Evolutionary conservation across 179 eudicot genomes (phyloP).

Genomic region (Patellifolia procumbens): DNA sequence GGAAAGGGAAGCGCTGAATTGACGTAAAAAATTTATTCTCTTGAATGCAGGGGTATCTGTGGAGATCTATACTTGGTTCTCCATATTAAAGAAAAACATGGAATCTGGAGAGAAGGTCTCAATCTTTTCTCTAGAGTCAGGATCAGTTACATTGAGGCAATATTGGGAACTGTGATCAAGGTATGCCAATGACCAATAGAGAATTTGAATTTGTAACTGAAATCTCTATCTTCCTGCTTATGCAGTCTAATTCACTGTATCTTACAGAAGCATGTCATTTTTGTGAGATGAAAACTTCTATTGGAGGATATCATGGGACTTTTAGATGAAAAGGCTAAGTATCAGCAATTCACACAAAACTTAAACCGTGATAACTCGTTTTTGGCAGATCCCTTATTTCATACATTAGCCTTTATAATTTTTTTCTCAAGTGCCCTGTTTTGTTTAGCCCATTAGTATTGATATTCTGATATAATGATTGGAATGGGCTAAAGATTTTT

Average conservation of each 20-base stretch:
- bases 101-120: conserved; percentile 76
- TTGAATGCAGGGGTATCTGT: conserved; percentile 52
- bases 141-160: conserved; percentile 76
- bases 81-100: conserved; percentile 59
- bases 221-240: neutral
- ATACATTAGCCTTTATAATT: neutral
- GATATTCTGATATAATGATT: neutral
- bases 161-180: conserved; percentile 68
- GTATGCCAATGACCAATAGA: conserved; percentile 33
- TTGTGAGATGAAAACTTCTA: neutral
- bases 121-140: conserved; percentile 74
- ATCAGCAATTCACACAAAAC: neutral
- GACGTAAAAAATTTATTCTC: neutral
- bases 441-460: no score
- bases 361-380: neutral
- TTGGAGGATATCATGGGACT: neutral
- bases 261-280: neutral
- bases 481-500: neutral
- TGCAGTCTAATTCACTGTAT: neutral
- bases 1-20: neutral
- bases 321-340: neutral
- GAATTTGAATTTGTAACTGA: neutral
- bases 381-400: neutral
- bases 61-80: conserved; percentile 78
- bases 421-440: neutral